Evolutionary conservation across 805 yeast genomes (phyloP).

Genomic region (Suhomyces vadensis): DNA sequence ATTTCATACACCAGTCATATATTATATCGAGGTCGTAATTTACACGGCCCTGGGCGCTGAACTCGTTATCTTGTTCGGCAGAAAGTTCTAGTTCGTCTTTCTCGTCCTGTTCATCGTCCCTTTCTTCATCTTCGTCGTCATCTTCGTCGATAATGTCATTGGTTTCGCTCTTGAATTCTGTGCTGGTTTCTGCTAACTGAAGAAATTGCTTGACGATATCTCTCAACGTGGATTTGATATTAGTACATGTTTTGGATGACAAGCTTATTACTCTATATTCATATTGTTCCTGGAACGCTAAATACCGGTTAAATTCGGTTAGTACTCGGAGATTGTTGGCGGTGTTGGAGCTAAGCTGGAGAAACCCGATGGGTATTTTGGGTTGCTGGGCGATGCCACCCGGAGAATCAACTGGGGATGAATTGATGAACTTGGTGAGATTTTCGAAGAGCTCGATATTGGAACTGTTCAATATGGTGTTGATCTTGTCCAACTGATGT

Average conservation of each 20-base stretch:
- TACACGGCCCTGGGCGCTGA: slow-evolving; percentile 20
- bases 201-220: slow-evolving; percentile 34
- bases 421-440: slow-evolving; percentile 25
- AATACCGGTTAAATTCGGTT: slow-evolving; percentile 31
- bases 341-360: slow-evolving; percentile 40
- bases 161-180: background rate
- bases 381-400: background rate
- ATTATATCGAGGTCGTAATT: slow-evolving; percentile 40
- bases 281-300: slow-evolving; percentile 8
- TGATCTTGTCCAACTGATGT: slow-evolving; percentile 28
- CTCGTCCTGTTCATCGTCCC: slow-evolving; percentile 14
- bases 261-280: slow-evolving; percentile 27
- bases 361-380: slow-evolving; percentile 34
- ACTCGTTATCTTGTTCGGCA: background rate
- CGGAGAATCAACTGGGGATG: no score
- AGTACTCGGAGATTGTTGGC: slow-evolving; percentile 42
- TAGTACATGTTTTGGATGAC: slow-evolving; percentile 33
- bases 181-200: background rate
- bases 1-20: slow-evolving; percentile 29
- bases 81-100: slow-evolving; percentile 11
- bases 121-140: slow-evolving; percentile 4
- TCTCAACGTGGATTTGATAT: slow-evolving; percentile 34
- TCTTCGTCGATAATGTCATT: slow-evolving; percentile 8
- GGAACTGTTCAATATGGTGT: slow-evolving; percentile 31
- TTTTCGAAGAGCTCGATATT: slow-evolving; percentile 32